phyloP scores from a whole-genome alignment of 495 filamentous ascomycete genomes.

The Tuber indicum region DNA sequence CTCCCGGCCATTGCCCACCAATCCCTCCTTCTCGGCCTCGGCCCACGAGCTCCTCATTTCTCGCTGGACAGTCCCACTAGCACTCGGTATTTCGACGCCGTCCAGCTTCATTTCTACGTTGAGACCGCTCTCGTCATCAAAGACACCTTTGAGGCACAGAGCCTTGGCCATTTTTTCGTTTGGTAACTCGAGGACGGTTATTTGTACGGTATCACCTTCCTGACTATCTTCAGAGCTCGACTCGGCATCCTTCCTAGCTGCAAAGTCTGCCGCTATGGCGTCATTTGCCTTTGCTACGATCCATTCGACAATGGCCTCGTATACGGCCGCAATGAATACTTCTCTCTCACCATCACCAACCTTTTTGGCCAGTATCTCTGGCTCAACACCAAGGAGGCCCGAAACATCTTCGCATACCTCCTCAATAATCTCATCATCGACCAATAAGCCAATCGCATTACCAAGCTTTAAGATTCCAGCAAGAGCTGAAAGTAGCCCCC shows the following conservation, averaged over 20 bases:
- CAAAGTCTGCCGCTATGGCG: conserved; percentile 72
- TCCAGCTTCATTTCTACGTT: conserved; percentile 96
- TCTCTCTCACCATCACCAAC: conserved; percentile 77
- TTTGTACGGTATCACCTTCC: conserved; percentile 72
- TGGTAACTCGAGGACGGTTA: conserved; percentile 83
- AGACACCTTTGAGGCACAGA: conserved; percentile 74
- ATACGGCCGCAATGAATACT: conserved; percentile 74
- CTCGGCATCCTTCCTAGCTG: conserved; percentile 53
- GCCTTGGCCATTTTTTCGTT: conserved; percentile 75
- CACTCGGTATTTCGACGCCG: conserved; percentile 63
- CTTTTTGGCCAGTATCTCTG: conserved; percentile 70
- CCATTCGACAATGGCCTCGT: conserved; percentile 95
- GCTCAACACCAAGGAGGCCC: conserved; percentile 75
- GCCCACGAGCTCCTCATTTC: conserved; percentile 78
- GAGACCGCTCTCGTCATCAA: conserved; percentile 86
- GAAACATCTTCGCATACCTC: conserved; percentile 85
- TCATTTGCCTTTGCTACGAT: conserved; percentile 82
- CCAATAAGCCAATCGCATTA: conserved; percentile 73
- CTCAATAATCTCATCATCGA: conserved; percentile 80
- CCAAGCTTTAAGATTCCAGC: conserved; percentile 86
- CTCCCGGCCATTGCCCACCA: conserved; percentile 70
- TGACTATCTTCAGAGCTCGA: conserved; percentile 59
- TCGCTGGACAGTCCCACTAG: conserved; percentile 68
- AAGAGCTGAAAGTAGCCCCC: conserved; percentile 73
- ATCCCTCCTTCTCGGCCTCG: conserved; percentile 65